Conservation (phyloP, 495 filamentous ascomycete species). For the Alectoria sarmentosa region DNA sequence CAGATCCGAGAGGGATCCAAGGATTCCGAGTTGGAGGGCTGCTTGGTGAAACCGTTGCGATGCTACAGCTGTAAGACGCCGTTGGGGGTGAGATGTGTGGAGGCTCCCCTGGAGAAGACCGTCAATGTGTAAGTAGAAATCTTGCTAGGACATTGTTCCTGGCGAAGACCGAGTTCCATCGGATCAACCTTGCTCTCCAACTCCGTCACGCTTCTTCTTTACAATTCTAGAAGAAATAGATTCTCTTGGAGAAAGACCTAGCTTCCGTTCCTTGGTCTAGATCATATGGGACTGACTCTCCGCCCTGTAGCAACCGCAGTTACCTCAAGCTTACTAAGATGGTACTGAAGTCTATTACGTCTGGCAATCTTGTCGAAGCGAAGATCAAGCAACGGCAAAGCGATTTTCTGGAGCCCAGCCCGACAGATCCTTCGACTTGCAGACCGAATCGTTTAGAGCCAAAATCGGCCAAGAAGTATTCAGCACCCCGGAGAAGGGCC, state of each 20-base stretch:
- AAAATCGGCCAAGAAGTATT: not conserved
- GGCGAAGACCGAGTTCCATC: not conserved
- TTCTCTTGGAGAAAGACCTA: not conserved
- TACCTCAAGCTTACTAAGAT: constrained; percentile 17
- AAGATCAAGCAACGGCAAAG: not conserved
- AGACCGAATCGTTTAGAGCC: not conserved
- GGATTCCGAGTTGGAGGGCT: constrained; percentile 10
- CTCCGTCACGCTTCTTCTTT: not conserved
- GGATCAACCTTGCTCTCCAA: not conserved
- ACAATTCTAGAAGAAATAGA: not conserved
- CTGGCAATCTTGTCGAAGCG: not conserved
- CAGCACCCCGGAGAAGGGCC: not conserved
- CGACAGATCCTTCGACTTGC: not conserved
- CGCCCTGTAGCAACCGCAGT: constrained; percentile 8
- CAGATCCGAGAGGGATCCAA: constrained; percentile 14
- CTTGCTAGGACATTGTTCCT: not conserved
- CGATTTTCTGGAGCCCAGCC: not conserved
- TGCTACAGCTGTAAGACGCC: constrained; percentile 6
- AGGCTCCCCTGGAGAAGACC: constrained; percentile 2
- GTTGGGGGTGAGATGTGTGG: constrained; percentile 14
- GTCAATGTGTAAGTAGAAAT: constrained; percentile 3
- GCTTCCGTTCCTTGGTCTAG: not conserved
- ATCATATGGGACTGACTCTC: constrained; percentile 4
- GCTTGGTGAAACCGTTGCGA: constrained; percentile 13
- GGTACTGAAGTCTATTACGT: constrained; percentile 7